Percentiles rank a stretch among this genome's conserved stretches.
phyloP scores from a whole-genome alignment of 208 protist genomes.

The Acanthamoeba castellanii region DNA sequence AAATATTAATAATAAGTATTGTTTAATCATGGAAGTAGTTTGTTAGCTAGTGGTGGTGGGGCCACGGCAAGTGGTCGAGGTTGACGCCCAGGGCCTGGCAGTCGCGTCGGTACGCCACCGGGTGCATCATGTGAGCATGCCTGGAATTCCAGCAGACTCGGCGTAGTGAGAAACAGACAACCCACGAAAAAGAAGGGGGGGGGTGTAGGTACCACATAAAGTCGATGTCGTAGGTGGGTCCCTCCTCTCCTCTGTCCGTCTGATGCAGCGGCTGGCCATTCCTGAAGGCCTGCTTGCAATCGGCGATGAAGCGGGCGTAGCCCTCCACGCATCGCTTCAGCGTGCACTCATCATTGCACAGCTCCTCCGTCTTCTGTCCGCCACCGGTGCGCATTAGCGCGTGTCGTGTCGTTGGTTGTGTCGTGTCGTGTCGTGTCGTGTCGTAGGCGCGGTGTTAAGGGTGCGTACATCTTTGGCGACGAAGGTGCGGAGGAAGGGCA shows the following conservation, averaged over 20 bases:
- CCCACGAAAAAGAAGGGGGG: not conserved
- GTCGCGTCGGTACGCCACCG: not conserved
- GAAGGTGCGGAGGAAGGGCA: not conserved
- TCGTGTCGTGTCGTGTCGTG: no score
- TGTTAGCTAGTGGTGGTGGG: not conserved
- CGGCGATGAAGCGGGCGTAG: not conserved
- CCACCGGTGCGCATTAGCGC: not conserved
- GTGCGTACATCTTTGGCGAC: not conserved
- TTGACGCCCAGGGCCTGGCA: not conserved
- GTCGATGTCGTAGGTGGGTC: slow-evolving; percentile 25
- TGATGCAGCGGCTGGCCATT: not conserved
- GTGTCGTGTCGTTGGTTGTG: not conserved
- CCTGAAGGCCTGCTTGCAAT: not conserved
- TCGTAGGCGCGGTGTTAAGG: no score
- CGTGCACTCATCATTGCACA: not conserved
- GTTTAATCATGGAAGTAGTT: no score
- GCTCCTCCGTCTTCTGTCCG: not conserved
- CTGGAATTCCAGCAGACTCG: not conserved
- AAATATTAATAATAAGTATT: not conserved
- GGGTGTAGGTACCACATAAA: not conserved
- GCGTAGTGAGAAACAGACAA: not conserved
- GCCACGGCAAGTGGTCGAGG: slow-evolving; percentile 29
- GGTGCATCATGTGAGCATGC: slow-evolving; percentile 51
- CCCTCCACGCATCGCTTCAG: not conserved
- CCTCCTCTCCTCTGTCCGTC: not conserved